Conservation (phyloP, 192 early-diverging fungal species). For the Backusella morwellensis region DNA sequence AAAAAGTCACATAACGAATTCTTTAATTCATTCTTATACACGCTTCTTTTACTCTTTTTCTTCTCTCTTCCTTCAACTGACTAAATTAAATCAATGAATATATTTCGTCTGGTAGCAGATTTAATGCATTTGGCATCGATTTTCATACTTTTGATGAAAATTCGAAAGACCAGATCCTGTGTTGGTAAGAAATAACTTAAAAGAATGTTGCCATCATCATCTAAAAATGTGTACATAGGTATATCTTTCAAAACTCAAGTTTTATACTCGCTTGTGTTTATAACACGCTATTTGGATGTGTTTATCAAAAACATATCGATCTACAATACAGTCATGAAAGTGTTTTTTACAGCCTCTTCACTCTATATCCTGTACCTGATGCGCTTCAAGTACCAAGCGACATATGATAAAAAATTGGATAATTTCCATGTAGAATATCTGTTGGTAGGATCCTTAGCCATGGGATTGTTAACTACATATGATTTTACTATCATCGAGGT, state of each 20-base stretch:
- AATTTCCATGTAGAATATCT: slow-evolving; percentile 91
- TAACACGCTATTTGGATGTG: slow-evolving; percentile 94
- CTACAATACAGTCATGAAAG: slow-evolving; percentile 95
- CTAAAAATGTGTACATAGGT: slow-evolving; percentile 47
- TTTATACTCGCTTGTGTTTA: slow-evolving; percentile 88
- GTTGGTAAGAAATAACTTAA: slow-evolving; percentile 84
- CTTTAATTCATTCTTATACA: background rate
- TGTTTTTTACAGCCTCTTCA: slow-evolving; percentile 88
- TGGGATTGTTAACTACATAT: slow-evolving; percentile 77
- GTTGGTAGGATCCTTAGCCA: slow-evolving; percentile 61
- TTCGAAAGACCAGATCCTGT: slow-evolving; percentile 84
- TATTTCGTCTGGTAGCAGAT: slow-evolving; percentile 22
- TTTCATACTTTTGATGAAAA: slow-evolving; percentile 82
- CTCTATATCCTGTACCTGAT: slow-evolving; percentile 92
- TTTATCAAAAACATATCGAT: slow-evolving; percentile 70
- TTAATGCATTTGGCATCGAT: slow-evolving; percentile 16
- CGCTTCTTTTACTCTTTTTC: slow-evolving; percentile 10
- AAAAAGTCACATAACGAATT: background rate
- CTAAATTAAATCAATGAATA: slow-evolving; percentile 56
- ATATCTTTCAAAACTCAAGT: slow-evolving; percentile 98
- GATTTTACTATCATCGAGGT: slow-evolving; percentile 71
- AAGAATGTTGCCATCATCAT: slow-evolving; percentile 60
- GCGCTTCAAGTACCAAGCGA: slow-evolving; percentile 79
- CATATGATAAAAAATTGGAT: slow-evolving; percentile 91
- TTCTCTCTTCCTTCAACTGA: slow-evolving; percentile 81